Evolutionary conservation across 2,329 filamentous ascomycete genomes (phyloP).

Genomic region (Nannizziopsis barbatae): DNA sequence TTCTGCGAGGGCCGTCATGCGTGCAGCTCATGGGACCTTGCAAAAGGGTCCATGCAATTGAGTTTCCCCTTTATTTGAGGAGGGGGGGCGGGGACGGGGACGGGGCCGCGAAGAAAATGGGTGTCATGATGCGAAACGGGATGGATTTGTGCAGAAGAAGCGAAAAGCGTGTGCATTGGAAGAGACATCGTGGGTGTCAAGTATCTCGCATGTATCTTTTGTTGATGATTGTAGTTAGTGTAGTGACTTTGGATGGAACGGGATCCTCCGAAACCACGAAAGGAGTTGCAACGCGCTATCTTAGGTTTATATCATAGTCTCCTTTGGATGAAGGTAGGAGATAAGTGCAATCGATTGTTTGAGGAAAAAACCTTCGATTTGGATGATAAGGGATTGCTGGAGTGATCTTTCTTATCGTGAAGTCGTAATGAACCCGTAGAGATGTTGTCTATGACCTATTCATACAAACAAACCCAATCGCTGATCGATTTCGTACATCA

Average conservation of each 20-base stretch:
- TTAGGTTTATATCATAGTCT: no score
- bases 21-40: neutral
- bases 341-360: no score
- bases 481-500: neutral
- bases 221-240: neutral
- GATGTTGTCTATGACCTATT: neutral
- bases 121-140: neutral
- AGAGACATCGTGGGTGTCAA: neutral
- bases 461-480: neutral
- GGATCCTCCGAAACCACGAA: no score
- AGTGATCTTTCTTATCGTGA: no score
- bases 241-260: neutral
- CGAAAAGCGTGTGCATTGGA: slow-evolving; percentile 4
- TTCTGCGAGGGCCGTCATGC: neutral
- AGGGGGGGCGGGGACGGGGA: neutral
- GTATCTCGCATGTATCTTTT: neutral
- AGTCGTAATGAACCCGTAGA: no score
- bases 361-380: no score
- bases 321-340: no score
- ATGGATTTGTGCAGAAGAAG: neutral
- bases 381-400: no score
- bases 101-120: no score
- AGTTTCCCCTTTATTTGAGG: slow-evolving; percentile 3
- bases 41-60: slow-evolving; percentile 3
- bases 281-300: no score